Evolutionary conservation across 306 rosid species (phyloP).

Genomic region (Cucumis melo): DNA sequence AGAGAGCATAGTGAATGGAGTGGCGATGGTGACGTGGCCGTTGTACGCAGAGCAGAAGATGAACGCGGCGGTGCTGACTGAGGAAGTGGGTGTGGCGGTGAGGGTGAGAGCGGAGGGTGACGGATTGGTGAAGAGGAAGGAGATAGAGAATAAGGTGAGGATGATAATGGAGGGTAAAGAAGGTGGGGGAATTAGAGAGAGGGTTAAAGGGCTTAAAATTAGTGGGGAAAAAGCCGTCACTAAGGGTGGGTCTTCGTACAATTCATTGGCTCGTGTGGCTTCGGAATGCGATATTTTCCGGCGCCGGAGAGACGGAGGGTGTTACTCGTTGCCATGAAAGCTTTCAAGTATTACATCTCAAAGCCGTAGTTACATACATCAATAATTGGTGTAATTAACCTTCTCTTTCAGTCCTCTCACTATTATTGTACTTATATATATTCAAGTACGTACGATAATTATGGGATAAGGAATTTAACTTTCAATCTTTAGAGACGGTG

Average conservation of each 20-base stretch:
- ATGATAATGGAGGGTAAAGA: conserved; percentile 7
- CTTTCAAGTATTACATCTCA: too few relatives aligned
- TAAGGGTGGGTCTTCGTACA: conserved; percentile 15
- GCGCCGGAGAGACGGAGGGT: background rate
- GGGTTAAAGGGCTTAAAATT: conserved; percentile 1
- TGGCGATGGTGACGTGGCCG: background rate
- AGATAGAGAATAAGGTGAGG: conserved; percentile 22
- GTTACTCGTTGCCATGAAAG: too few relatives aligned
- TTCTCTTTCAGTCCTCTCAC: too few relatives aligned
- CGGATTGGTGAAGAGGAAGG: conserved; percentile 26
- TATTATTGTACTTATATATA: too few relatives aligned
- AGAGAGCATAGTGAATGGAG: background rate
- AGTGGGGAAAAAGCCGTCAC: conserved; percentile 13
- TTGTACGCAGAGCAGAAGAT: background rate
- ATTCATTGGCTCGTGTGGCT: background rate
- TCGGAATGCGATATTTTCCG: background rate
- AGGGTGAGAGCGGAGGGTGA: conserved; percentile 6
- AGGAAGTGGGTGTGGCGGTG: conserved; percentile 30
- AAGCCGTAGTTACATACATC: too few relatives aligned
- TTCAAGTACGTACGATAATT: too few relatives aligned
- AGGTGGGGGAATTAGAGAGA: conserved; percentile 5
- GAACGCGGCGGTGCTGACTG: conserved; percentile 12
- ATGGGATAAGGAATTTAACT: too few relatives aligned
- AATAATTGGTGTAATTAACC: too few relatives aligned
- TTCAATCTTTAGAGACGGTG: too few relatives aligned